These are phyloP conservation scores for Phalaenopsis hybrid DNA, from an alignment of 116 monocot genomes.

Conservation along the genomic window DNA sequence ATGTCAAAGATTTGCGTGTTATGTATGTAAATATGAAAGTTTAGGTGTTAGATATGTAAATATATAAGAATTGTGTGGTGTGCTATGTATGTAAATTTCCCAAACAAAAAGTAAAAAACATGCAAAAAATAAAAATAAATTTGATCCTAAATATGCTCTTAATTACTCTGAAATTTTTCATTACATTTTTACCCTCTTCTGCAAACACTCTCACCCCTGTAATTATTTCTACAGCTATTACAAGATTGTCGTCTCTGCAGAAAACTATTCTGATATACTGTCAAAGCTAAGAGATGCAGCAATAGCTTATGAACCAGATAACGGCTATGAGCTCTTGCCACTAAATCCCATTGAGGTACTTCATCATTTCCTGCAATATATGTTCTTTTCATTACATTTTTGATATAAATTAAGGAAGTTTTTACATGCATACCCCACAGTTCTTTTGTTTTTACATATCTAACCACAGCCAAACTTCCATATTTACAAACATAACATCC, in stretches of 20 bases:
- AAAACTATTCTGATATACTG: slow-evolving; percentile 59
- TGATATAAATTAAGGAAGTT: background rate
- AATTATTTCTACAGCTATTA: slow-evolving; percentile 55
- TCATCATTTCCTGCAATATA: slow-evolving; percentile 3
- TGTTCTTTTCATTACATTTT: background rate
- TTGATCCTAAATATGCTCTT: too few species aligned
- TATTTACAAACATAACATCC: too few species aligned
- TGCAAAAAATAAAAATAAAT: too few species aligned
- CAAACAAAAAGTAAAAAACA: too few species aligned
- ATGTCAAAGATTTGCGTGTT: too few species aligned
- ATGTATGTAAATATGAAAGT: too few species aligned
- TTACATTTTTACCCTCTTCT: background rate
- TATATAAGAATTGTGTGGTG: too few species aligned
- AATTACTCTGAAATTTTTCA: background rate
- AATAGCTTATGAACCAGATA: slow-evolving; percentile 76
- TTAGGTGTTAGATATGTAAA: too few species aligned
- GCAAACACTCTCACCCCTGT: background rate
- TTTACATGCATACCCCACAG: too few species aligned
- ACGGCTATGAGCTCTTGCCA: slow-evolving; percentile 88
- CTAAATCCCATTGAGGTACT: slow-evolving; percentile 70
- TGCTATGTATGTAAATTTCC: too few species aligned
- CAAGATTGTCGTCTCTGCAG: slow-evolving; percentile 69
- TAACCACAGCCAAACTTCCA: too few species aligned
- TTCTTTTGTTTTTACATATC: too few species aligned
- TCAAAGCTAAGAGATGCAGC: slow-evolving; percentile 75